Conservation (phyloP, 2,329 filamentous ascomycete species). For the Aureobasidium sp. region DNA sequence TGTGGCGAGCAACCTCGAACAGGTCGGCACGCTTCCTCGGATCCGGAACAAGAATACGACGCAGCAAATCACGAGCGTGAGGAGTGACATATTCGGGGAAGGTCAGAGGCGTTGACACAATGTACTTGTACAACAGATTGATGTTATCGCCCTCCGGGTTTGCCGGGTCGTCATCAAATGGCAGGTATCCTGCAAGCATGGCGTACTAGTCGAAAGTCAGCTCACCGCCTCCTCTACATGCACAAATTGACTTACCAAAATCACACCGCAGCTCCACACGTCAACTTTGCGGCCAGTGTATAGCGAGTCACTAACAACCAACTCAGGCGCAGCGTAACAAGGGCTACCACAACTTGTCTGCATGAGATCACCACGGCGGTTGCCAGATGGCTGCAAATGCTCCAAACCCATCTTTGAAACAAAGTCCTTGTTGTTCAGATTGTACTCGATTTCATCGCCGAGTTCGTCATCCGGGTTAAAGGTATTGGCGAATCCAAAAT, state of each 20-base stretch:
- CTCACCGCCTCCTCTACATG: neutral
- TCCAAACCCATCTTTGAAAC: constrained; percentile 84
- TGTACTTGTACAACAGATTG: constrained; percentile 98
- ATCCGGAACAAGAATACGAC: constrained; percentile 90
- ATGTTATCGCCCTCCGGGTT: constrained; percentile 99
- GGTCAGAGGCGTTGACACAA: constrained; percentile 90
- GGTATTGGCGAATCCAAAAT: constrained; percentile 98
- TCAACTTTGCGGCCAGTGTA: constrained; percentile 98
- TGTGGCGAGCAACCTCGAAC: constrained; percentile 95
- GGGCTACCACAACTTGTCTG: constrained; percentile 98
- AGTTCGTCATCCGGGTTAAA: constrained; percentile 87
- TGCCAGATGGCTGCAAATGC: constrained; percentile 57
- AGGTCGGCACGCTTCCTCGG: constrained; percentile 90
- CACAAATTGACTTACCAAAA: constrained; percentile 66
- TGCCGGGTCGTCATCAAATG: constrained; percentile 95
- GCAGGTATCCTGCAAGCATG: constrained; percentile 95
- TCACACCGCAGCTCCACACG: constrained; percentile 98
- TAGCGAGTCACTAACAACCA: constrained; percentile 93
- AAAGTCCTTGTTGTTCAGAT: constrained; percentile 77
- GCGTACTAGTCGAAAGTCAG: constrained; percentile 63
- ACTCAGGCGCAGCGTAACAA: constrained; percentile 92
- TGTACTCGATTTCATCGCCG: constrained; percentile 81
- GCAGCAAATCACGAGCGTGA: constrained; percentile 84
- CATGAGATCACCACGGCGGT: constrained; percentile 89
- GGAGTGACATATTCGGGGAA: constrained; percentile 99